phyloP scores from a whole-genome alignment of 495 filamentous ascomycete species.

The Lasiosphaeria miniovina region DNA sequence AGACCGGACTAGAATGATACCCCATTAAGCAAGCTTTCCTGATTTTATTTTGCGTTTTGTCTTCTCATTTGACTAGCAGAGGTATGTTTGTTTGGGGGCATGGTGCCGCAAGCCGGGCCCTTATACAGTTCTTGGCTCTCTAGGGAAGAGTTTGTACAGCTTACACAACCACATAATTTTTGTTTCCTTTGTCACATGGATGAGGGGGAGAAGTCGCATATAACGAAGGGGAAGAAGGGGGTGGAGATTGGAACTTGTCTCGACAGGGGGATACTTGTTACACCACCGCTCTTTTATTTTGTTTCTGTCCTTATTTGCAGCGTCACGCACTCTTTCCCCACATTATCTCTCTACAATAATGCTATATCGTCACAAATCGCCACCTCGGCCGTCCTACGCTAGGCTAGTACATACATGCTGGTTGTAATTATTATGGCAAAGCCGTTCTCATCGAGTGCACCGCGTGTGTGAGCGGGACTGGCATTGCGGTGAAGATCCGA shows the following conservation, averaged over 20 bases:
- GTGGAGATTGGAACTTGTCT: no score
- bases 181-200: constrained; percentile 8
- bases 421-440: no score
- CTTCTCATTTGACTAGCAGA: background rate
- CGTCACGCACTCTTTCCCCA: no score
- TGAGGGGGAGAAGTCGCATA: constrained; percentile 2
- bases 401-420: no score
- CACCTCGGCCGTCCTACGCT: no score
- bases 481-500: no score
- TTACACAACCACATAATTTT: constrained; percentile 2
- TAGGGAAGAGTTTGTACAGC: background rate
- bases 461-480: no score
- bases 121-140: background rate
- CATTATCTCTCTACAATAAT: no score
- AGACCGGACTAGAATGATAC: constrained; percentile 30
- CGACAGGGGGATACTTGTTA: background rate
- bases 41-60: constrained; percentile 8
- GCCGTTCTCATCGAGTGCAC: no score
- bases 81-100: background rate
- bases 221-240: background rate
- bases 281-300: background rate
- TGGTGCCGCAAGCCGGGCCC: background rate
- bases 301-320: background rate
- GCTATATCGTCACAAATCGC: no score
- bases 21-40: constrained; percentile 15